phyloP scores from a whole-genome alignment of 768 basidiomycete species.

The Podaxis sp. region DNA sequence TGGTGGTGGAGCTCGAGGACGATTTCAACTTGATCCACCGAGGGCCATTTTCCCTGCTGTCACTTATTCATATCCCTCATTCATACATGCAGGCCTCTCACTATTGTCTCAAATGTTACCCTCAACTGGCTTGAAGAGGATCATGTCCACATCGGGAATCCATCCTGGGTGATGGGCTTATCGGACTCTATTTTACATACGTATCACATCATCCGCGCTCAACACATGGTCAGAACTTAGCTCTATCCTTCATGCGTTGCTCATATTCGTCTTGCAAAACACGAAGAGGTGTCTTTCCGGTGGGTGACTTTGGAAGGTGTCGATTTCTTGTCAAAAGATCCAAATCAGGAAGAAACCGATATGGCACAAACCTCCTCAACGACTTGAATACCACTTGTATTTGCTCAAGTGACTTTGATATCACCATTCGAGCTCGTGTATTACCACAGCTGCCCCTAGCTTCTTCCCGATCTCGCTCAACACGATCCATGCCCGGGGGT shows the following conservation, averaged over 20 bases:
- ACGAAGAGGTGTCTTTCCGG: conserved; percentile 67
- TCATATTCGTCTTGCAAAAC: conserved; percentile 59
- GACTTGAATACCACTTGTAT: conserved; percentile 69
- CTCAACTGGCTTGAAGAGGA: no score
- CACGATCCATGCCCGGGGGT: conserved; percentile 73
- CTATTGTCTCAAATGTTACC: no score
- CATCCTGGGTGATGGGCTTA: no score
- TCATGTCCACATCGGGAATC: no score
- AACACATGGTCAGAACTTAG: conserved; percentile 20
- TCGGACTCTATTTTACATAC: no score
- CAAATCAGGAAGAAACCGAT: neutral
- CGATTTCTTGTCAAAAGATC: neutral
- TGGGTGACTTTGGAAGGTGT: conserved; percentile 71
- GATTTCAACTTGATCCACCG: no score
- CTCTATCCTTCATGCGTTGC: conserved; percentile 20
- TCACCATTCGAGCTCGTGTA: conserved; percentile 54
- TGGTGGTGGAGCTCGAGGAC: no score
- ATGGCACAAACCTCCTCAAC: conserved; percentile 51
- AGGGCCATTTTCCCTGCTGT: no score
- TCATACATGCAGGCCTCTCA: no score
- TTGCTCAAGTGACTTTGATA: conserved; percentile 56
- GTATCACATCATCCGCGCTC: no score
- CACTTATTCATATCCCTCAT: no score
- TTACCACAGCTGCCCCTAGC: conserved; percentile 35
- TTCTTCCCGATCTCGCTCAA: conserved; percentile 50